Conservation (phyloP, 2,329 filamentous ascomycete genomes). For the Sclerotinia subarctica region DNA sequence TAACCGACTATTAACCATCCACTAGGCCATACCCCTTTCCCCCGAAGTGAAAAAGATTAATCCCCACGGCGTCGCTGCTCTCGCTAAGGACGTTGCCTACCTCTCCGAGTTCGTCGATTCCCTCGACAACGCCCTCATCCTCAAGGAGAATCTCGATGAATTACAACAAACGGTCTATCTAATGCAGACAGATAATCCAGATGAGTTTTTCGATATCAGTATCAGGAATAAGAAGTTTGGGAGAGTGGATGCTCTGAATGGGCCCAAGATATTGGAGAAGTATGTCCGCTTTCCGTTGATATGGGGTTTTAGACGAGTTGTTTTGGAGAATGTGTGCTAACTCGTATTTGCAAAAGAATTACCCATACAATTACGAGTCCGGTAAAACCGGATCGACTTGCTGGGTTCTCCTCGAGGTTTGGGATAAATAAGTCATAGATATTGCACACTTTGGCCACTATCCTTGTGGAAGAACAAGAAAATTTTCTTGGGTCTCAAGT, state of each 20-base stretch:
- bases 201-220: conserved; percentile 93
- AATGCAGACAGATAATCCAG: conserved; percentile 84
- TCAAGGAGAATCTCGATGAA: conserved; percentile 87
- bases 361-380: conserved; percentile 60
- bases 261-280: conserved; percentile 89
- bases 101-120: conserved; percentile 82
- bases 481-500: neutral
- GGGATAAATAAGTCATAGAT: conserved; percentile 51
- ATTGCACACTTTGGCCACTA: conserved; percentile 24
- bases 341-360: conserved; percentile 47
- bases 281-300: conserved; percentile 42
- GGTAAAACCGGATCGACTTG: conserved; percentile 60
- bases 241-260: conserved; percentile 86
- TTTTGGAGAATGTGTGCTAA: neutral
- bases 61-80: conserved; percentile 74
- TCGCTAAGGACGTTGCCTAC: conserved; percentile 80
- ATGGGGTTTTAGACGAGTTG: neutral
- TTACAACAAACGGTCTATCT: conserved; percentile 88
- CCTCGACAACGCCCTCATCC: conserved; percentile 78
- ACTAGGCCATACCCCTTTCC: conserved; percentile 50
- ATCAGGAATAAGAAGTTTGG: conserved; percentile 91
- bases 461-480: neutral
- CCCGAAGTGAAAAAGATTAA: conserved; percentile 82
- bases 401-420: conserved; percentile 72
- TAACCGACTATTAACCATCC: conserved; percentile 10